These are phyloP conservation scores for Planoprotostelium fungivorum DNA, from an alignment of 78 protist species.

Conservation along the genomic window DNA sequence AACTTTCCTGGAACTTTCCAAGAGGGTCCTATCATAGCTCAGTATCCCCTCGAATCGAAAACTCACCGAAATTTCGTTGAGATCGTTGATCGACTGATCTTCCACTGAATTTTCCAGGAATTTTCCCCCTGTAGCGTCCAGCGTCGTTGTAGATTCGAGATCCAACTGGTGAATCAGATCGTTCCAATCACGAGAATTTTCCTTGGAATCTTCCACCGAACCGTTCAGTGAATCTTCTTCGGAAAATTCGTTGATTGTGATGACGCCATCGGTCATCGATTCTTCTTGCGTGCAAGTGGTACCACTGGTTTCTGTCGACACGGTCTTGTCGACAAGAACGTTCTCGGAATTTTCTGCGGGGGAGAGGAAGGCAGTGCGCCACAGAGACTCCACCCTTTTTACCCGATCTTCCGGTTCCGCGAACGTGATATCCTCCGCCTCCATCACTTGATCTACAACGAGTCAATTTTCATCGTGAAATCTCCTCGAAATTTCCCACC, in stretches of 20 bases:
- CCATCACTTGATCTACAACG: background rate
- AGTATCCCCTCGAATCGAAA: too few relatives aligned
- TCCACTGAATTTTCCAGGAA: background rate
- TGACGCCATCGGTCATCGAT: too few relatives aligned
- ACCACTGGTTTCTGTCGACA: background rate
- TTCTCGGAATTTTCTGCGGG: background rate
- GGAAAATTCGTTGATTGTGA: too few relatives aligned
- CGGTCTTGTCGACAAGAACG: background rate
- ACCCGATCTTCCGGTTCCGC: background rate
- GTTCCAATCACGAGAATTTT: background rate
- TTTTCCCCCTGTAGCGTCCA: too few relatives aligned
- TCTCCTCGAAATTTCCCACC: background rate
- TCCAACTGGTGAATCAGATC: background rate
- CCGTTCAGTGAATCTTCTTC: background rate
- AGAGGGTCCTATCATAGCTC: too few relatives aligned
- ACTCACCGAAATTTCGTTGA: too few relatives aligned
- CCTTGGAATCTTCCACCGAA: too few relatives aligned
- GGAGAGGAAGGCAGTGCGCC: background rate
- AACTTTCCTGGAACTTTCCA: too few relatives aligned
- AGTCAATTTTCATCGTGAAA: background rate
- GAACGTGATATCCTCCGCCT: background rate
- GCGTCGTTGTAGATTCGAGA: too few relatives aligned
- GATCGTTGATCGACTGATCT: too few relatives aligned
- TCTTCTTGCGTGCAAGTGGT: background rate
- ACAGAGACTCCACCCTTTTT: background rate